These are phyloP conservation scores for Pichiaceae sp. DNA, from an alignment of 1,139 yeast genomes.

Conservation along the genomic window DNA sequence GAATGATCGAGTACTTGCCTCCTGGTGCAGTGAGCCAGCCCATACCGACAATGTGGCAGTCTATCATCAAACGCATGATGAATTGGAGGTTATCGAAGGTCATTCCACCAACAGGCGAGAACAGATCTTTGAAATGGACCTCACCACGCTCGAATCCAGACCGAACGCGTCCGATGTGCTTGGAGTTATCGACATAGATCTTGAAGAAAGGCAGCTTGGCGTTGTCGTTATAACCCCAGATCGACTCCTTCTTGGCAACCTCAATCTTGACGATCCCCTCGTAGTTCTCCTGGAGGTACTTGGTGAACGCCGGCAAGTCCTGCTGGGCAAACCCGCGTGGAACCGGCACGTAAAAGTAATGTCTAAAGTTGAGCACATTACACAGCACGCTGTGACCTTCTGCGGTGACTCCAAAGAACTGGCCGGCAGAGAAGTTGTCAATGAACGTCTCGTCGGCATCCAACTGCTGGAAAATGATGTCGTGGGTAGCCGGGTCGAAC, in stretches of 20 bases:
- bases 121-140: slow-evolving; percentile 52
- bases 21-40: slow-evolving; percentile 91
- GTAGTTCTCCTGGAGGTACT: slow-evolving; percentile 41
- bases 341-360: slow-evolving; percentile 87
- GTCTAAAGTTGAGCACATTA: slow-evolving; percentile 81
- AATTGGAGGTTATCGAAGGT: slow-evolving; percentile 89
- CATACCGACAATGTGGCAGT: slow-evolving; percentile 91
- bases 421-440: slow-evolving; percentile 28
- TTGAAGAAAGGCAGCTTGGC: slow-evolving; percentile 73
- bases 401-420: slow-evolving; percentile 88
- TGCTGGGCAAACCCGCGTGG: slow-evolving; percentile 66
- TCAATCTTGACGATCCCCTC: slow-evolving; percentile 58
- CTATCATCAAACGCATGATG: slow-evolving; percentile 81
- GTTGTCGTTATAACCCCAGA: slow-evolving; percentile 90
- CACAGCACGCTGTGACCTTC: slow-evolving; percentile 86
- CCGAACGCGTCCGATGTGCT: slow-evolving; percentile 58
- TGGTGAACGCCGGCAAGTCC: slow-evolving; percentile 40
- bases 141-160: slow-evolving; percentile 81
- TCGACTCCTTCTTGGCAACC: slow-evolving; percentile 64
- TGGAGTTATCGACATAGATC: slow-evolving; percentile 58
- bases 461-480: slow-evolving; percentile 78
- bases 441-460: slow-evolving; percentile 82
- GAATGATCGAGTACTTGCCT: slow-evolving; percentile 50
- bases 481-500: slow-evolving; percentile 39
- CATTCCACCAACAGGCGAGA: slow-evolving; percentile 49